Conservation (phyloP, 129 eudicot species). For the Saposhnikovia divaricata region DNA sequence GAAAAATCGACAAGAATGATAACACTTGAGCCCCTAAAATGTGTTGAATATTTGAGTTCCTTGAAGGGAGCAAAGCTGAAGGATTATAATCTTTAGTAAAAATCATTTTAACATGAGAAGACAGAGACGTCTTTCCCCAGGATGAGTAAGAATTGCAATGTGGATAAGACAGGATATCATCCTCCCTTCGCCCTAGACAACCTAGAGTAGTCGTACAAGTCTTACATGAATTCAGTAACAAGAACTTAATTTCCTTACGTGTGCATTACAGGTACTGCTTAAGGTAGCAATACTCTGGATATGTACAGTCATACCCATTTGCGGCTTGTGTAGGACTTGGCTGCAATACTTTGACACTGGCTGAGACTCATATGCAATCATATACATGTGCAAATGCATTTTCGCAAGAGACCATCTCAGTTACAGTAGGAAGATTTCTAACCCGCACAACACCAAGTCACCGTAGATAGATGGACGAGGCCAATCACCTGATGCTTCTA, state of each 20-base stretch:
- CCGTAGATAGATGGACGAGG: background rate
- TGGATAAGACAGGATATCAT: background rate
- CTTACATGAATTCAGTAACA: background rate
- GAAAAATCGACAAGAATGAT: background rate
- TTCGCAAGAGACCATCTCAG: background rate
- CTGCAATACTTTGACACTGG: background rate
- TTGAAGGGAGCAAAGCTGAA: background rate
- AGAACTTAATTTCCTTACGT: constrained; percentile 1
- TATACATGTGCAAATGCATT: too few relatives aligned
- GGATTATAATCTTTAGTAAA: background rate
- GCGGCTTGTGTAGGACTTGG: background rate
- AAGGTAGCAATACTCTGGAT: background rate
- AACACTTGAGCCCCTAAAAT: background rate
- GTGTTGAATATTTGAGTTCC: background rate
- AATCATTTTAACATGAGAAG: background rate
- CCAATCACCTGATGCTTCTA: background rate
- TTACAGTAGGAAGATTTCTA: background rate
- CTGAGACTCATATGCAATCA: background rate
- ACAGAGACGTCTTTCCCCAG: background rate
- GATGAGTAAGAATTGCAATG: background rate
- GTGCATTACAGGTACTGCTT: background rate
- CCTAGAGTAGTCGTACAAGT: background rate
- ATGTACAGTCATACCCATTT: background rate
- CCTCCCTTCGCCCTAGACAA: background rate
- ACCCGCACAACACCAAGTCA: background rate